These are phyloP conservation scores for Ceratocystis smalleyi DNA, from an alignment of 2,329 filamentous ascomycete species.

Conservation along the genomic window DNA sequence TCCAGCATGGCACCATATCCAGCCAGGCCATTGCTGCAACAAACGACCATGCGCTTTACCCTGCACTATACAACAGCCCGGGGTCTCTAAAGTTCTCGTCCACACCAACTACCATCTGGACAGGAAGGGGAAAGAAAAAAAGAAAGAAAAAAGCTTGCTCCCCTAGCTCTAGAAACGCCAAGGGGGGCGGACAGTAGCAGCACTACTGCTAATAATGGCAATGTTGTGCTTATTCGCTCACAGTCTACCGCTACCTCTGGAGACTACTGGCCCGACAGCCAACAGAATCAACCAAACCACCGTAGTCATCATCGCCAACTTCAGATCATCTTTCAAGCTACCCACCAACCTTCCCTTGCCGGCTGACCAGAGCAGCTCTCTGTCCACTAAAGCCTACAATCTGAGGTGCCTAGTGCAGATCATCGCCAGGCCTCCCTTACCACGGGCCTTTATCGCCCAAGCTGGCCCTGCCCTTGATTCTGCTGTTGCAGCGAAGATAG, in stretches of 20 bases:
- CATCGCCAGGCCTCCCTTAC: not conserved
- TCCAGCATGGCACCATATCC: too few species aligned
- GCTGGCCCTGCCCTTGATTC: not conserved
- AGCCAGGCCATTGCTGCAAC: too few species aligned
- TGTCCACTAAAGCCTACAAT: not conserved
- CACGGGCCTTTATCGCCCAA: not conserved
- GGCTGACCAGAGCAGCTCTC: not conserved
- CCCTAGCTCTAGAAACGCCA: not conserved
- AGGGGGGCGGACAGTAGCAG: not conserved
- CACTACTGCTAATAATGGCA: not conserved
- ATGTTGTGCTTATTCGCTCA: not conserved
- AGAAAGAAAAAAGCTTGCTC: not conserved
- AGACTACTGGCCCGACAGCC: not conserved
- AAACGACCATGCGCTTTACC: too few species aligned
- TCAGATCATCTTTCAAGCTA: not conserved
- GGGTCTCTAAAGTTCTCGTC: not conserved
- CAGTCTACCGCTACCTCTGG: not conserved
- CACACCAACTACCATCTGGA: not conserved
- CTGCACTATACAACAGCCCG: too few species aligned
- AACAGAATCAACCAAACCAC: not conserved
- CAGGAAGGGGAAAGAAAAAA: not conserved
- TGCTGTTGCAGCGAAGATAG: not conserved
- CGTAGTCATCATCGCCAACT: not conserved
- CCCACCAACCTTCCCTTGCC: not conserved
- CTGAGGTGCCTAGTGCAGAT: not conserved